phyloP scores from a whole-genome alignment of 306 rosid species.

The Ammopiptanthus mongolicus region DNA sequence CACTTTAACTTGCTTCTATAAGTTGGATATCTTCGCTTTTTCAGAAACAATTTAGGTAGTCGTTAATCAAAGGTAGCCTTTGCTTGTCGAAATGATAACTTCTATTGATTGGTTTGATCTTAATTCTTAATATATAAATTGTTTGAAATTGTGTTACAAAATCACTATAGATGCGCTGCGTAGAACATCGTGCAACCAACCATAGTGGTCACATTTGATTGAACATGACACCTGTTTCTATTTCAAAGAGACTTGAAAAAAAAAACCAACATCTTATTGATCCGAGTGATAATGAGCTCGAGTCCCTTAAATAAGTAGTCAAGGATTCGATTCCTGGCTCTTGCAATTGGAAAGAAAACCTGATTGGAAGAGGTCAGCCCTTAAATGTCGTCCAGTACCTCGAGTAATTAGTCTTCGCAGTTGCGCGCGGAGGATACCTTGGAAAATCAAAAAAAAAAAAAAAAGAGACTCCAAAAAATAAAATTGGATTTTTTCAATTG shows the following conservation, averaged over 20 bases:
- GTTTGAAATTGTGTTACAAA: not conserved
- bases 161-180: not conserved
- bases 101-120: not conserved
- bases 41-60: conserved; percentile 2
- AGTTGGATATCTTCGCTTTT: conserved; percentile 7
- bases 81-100: conserved; percentile 1
- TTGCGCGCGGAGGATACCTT: too few relatives aligned
- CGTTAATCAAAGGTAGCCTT: conserved; percentile 12
- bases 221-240: not conserved
- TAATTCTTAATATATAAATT: not conserved
- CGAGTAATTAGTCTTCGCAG: too few relatives aligned
- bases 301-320: too few relatives aligned
- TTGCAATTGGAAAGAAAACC: too few relatives aligned
- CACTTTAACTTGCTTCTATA: conserved; percentile 1
- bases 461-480: not conserved
- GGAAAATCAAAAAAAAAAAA: too few relatives aligned
- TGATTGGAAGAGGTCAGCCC: too few relatives aligned
- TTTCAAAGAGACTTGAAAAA: not conserved
- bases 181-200: not conserved
- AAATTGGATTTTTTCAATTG: not conserved
- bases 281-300: too few relatives aligned
- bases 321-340: too few relatives aligned
- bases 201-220: not conserved
- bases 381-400: too few relatives aligned
- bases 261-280: too few relatives aligned